Evolutionary conservation across 805 yeast species (phyloP).

Genomic region (Yamadazyma paraphyllophila): DNA sequence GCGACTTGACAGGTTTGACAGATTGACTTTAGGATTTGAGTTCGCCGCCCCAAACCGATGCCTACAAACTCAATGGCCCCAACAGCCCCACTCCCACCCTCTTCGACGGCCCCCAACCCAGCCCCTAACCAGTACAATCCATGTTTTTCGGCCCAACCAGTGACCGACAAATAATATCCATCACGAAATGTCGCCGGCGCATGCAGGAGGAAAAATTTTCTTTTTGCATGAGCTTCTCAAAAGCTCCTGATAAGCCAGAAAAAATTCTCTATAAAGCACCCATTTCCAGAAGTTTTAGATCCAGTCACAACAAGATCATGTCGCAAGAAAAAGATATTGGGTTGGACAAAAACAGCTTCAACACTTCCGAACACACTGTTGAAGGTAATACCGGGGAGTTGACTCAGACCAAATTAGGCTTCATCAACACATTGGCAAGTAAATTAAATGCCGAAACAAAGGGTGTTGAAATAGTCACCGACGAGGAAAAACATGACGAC

Average conservation of each 20-base stretch:
- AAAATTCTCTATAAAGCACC: background rate
- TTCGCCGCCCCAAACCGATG: too few species aligned
- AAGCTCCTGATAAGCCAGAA: conserved; percentile 2
- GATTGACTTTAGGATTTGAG: background rate
- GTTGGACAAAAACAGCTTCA: conserved; percentile 6
- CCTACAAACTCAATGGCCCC: too few species aligned
- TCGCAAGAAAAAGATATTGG: conserved; percentile 9
- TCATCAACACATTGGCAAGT: conserved; percentile 31
- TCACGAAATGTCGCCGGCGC: background rate
- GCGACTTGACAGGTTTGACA: background rate
- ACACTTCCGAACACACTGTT: conserved; percentile 14
- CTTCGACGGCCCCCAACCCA: too few species aligned
- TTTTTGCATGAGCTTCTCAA: background rate
- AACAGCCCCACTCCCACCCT: too few species aligned
- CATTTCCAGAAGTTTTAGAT: background rate
- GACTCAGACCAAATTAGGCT: conserved; percentile 22
- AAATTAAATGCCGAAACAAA: conserved; percentile 46
- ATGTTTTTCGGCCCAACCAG: too few species aligned
- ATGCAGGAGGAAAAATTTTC: conserved; percentile 1
- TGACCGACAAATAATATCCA: background rate
- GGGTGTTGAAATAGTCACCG: conserved; percentile 81
- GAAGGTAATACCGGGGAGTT: conserved; percentile 21
- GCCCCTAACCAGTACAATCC: too few species aligned
- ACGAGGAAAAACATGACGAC: conserved; percentile 69
- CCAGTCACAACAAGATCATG: background rate